Percentiles rank a stretch among this genome's conserved stretches.
phyloP scores from a whole-genome alignment of 345 rosid species.

The Ricinus communis region DNA sequence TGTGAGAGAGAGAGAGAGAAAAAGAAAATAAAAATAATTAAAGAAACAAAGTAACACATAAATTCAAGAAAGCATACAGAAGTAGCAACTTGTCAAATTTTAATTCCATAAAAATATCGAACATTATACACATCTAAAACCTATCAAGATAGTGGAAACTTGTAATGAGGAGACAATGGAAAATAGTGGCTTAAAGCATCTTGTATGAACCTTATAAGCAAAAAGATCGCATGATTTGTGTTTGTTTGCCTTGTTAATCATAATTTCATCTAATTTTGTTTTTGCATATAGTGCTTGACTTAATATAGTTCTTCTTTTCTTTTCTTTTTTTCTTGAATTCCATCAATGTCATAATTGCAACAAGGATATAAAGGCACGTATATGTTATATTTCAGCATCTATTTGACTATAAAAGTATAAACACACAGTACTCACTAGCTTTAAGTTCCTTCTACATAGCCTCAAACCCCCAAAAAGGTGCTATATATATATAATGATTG shows the following conservation, averaged over 20 bases:
- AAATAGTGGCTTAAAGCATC: background rate
- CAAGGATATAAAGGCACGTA: conserved; percentile 2
- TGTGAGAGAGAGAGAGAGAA: too few relatives aligned
- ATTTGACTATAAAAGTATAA: background rate
- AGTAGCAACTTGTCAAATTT: background rate
- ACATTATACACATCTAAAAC: background rate
- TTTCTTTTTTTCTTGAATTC: too few relatives aligned
- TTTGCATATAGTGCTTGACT: background rate
- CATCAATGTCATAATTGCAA: conserved; percentile 15
- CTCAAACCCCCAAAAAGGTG: too few relatives aligned
- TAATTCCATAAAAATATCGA: background rate
- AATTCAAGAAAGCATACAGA: background rate
- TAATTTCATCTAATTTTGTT: background rate
- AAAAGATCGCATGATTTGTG: background rate
- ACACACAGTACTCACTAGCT: background rate
- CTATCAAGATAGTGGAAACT: conserved; percentile 2
- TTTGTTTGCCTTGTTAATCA: background rate
- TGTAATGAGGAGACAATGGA: background rate
- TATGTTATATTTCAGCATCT: background rate
- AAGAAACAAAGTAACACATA: background rate
- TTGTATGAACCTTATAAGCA: background rate
- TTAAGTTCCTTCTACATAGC: too few relatives aligned
- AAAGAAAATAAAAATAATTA: too few relatives aligned
- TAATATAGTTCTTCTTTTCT: background rate
- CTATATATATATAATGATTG: background rate